Base-by-base conservation (phyloP, 768 basidiomycete genomes). In the Auricularia cornea region DNA sequence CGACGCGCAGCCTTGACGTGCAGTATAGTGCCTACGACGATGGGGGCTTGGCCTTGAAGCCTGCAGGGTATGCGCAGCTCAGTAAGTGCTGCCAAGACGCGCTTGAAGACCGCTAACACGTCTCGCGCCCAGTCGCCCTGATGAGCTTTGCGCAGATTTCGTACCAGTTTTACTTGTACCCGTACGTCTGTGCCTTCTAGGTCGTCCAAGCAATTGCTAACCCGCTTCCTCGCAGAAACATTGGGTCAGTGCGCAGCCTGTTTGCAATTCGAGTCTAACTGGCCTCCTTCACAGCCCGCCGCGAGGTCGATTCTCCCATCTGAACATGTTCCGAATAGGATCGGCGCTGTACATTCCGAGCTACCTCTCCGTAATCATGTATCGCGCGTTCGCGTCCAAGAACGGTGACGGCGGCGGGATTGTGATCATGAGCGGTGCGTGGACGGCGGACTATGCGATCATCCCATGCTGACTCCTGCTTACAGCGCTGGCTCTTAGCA, bases 131-230 rank as follows among this genome's bases (percentile, higher is more conserved):
- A 93, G 91, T 91, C 71, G 92, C 91, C 5, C 69, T 96, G 62
- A 96, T 97, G 94, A 95, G 92, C 74, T 80, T 94, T n/a, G 90
- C 87, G 65, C 94, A 95, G 73, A 90, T 97, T 60, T 85, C 87
- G 40, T 96, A 94, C 71, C 94, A 94, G 70, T 94, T 93, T 71
- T 86, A 92, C 70, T 81, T 92, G 38, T 94, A 94, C 79, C 91
- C 91, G 89, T 93, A 70, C 74, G 90, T 80, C 57, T 48, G 54
- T 20, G 28, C n/a, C n/a, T 40, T 16, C 16, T 2, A 44, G 6
- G 3, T 59, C 40, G 18, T 35, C 6, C 35, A 54, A 63, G 32
- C 26, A 8, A 3, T 60, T 35, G 29, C 59, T 30, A 29, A 51
- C 20, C 14, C n/a, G 30, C 11, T 26, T 20, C 2, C 38, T 62